Evolutionary conservation across 1,284 basidiomycete species (phyloP).

Genomic region (Cutaneotrichosporon curvatum): DNA sequence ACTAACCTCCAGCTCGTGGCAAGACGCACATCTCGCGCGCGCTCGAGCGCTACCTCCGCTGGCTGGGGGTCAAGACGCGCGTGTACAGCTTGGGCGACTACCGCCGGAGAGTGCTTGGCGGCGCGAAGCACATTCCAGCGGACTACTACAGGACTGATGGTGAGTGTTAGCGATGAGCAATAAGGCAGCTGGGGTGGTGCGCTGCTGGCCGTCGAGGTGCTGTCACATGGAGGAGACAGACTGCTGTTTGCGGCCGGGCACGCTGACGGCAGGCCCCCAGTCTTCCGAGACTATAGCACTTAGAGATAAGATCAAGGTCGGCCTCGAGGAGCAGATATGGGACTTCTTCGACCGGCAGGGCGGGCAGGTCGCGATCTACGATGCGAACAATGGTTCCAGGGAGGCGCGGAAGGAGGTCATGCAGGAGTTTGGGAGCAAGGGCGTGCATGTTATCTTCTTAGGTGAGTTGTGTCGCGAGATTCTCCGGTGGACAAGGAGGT

Average conservation of each 20-base stretch:
- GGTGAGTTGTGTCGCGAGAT: constrained; percentile 56
- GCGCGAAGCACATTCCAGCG: constrained; percentile 74
- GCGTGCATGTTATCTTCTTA: constrained; percentile 86
- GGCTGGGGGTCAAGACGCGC: constrained; percentile 93
- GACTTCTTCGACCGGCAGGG: constrained; percentile 70
- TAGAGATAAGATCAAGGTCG: constrained; percentile 63
- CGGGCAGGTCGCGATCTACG: constrained; percentile 96
- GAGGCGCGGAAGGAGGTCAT: constrained; percentile 62
- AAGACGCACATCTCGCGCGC: constrained; percentile 96
- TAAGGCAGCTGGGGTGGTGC: too few species aligned
- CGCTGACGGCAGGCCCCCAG: constrained; percentile 1
- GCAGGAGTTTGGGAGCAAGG: constrained; percentile 73
- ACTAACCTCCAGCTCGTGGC: constrained; percentile 57
- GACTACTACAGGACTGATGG: constrained; percentile 82
- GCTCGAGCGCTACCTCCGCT: constrained; percentile 89
- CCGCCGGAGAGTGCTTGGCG: constrained; percentile 79
- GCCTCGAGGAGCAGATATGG: constrained; percentile 80
- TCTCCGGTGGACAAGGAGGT: too few species aligned
- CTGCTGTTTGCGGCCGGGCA: too few species aligned
- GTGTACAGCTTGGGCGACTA: constrained; percentile 95
- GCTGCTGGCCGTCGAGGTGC: too few species aligned
- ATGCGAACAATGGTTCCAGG: constrained; percentile 90
- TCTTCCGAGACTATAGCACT: constrained; percentile 65
- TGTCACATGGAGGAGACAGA: too few species aligned
- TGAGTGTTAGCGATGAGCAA: constrained; percentile 40